Evolutionary conservation across 768 basidiomycete genomes (phyloP), one percentile per base, ranked within the genome.

Genomic region (Cystofilobasidium ferigula): DNA sequence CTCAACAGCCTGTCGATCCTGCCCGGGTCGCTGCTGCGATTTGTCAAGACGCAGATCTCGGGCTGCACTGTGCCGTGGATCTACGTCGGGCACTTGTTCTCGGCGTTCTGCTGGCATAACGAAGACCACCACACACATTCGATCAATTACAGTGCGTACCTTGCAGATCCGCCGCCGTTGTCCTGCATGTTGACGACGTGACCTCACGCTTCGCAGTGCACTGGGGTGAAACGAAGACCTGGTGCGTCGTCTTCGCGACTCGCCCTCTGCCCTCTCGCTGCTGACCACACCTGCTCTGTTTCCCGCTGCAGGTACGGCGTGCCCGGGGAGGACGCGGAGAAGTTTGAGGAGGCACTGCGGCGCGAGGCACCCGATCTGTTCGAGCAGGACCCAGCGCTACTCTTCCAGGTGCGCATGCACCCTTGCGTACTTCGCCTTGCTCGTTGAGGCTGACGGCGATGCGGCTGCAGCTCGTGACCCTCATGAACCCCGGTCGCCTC

Each of bases 21-120:
- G 14, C 81, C 86, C 0, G 89, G 94, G 67, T 98, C 94, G 34
- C 82, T 99, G 14, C 82, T 99, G 38, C 88, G 95, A 16, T 99
- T 86, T 76, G 95, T 99, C 79, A 95, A 97, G 77, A 93, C 91
- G 5, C 93, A 98, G 75, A 95, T 99, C 63, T 97, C 93, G 61
- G 95, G 95, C 28, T 61, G 59, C 61, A 68, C 67, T 26, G 62
- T 68, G 20, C 70, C 71, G 6, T 73, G 73, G 72, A 95, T 89
- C 42, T 99, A 99, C 75, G 90, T 98, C 69, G 95, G 95, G 56
- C 51, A 54, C 51, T 28, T 54, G 28, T 99, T 99, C 75, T 94
- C 93, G 18, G 94, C 95, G 3, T 99, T 99, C 77, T 98, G 94
- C 75, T 99, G 95, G 95, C 95, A 99, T 78, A 99, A 99, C 73